A percentile compares a stretch with the other conserved stretches of the same genome.
These are phyloP conservation scores for Exophiala sideris DNA, from an alignment of 2,329 filamentous ascomycete species.

Conservation along the genomic window DNA sequence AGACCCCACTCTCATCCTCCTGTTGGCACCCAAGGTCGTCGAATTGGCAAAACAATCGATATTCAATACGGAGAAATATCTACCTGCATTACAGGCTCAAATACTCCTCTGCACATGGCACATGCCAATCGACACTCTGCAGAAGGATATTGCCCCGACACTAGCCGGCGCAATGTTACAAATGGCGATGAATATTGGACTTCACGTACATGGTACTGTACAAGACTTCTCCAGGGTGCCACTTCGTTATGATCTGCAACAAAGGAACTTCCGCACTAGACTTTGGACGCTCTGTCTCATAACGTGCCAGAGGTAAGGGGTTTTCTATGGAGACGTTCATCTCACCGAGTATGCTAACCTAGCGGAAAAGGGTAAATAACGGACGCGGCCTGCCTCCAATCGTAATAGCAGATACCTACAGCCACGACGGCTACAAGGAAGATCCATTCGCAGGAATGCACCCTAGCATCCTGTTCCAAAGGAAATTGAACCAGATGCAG, in stretches of 20 bases:
- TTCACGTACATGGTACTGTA: constrained; percentile 17
- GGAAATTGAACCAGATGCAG: constrained; percentile 9
- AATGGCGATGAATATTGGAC: constrained; percentile 14
- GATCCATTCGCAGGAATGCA: constrained; percentile 4
- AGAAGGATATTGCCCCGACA: constrained; percentile 13
- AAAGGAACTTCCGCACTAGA: constrained; percentile 8
- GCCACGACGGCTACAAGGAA: constrained; percentile 11
- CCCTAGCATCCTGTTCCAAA: constrained; percentile 9
- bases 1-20: constrained; percentile 54
- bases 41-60: constrained; percentile 11
- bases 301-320: constrained; percentile 15
- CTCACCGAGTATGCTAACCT: background rate
- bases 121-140: constrained; percentile 14
- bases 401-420: constrained; percentile 12
- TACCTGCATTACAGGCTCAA: constrained; percentile 16
- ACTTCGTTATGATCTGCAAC: constrained; percentile 4
- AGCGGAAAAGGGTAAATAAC: constrained; percentile 9
- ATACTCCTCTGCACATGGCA: constrained; percentile 19
- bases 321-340: no score
- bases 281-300: constrained; percentile 17
- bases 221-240: constrained; percentile 16
- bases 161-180: constrained; percentile 16
- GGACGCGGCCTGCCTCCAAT: constrained; percentile 12
- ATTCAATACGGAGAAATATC: constrained; percentile 9
- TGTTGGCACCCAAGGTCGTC: constrained; percentile 32